Evolutionary conservation across 768 basidiomycete species (phyloP).

Genomic region (Auriscalpium orientale): DNA sequence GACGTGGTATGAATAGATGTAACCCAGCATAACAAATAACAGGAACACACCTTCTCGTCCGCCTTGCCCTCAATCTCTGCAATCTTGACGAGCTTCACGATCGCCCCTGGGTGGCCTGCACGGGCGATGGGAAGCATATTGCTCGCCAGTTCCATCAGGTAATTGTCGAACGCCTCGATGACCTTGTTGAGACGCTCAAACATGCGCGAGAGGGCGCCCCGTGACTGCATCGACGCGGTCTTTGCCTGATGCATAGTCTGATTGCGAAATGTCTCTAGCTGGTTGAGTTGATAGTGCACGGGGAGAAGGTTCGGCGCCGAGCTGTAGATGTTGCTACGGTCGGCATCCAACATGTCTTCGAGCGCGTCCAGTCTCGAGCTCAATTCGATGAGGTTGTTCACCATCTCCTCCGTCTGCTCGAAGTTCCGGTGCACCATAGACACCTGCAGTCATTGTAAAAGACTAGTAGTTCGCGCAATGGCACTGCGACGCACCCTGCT

Average conservation of each 20-base stretch:
- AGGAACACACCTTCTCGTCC: constrained; percentile 75
- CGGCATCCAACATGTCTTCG: constrained; percentile 67
- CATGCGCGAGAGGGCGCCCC: constrained; percentile 62
- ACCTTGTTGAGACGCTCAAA: constrained; percentile 82
- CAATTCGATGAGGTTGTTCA: constrained; percentile 91
- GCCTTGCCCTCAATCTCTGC: constrained; percentile 88
- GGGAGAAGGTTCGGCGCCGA: constrained; percentile 83
- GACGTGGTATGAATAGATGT: background rate
- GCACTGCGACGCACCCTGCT: constrained; percentile 57
- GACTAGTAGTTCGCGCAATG: background rate
- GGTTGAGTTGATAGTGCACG: constrained; percentile 87
- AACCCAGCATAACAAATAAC: background rate
- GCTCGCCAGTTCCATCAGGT: constrained; percentile 68
- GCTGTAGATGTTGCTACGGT: constrained; percentile 72
- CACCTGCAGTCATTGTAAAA: constrained; percentile 45
- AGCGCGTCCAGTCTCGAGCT: constrained; percentile 73
- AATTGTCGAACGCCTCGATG: constrained; percentile 77
- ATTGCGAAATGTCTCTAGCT: constrained; percentile 90
- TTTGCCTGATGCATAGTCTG: constrained; percentile 94
- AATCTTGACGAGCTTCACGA: constrained; percentile 89
- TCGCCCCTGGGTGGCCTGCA: constrained; percentile 73
- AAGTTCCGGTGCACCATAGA: constrained; percentile 95
- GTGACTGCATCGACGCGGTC: constrained; percentile 59
- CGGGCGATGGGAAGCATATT: constrained; percentile 76
- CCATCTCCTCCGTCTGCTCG: constrained; percentile 91